Base-by-base conservation (phyloP, 257 asterid species). In the Fraxinus americana region DNA sequence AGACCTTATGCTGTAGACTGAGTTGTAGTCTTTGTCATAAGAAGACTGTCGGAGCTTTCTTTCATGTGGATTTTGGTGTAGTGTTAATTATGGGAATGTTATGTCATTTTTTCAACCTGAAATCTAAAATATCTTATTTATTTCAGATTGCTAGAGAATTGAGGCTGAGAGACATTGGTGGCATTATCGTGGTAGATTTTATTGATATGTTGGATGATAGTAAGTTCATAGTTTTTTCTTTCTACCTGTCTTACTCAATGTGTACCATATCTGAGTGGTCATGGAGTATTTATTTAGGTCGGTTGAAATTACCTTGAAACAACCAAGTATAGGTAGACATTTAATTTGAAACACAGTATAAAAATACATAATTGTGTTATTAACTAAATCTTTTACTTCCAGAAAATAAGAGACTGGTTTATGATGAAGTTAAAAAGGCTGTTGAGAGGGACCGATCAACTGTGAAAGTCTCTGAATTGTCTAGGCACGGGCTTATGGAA, bases 401-500 rank as follows among this genome's bases (percentile, higher is more conserved):
- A 93, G 98, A 91, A 80, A 93, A 95, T 84, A 95, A 89, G 87
- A 88, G 94, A 81, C 90, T 91, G 52, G 94, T 95, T 52, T 95
- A 95, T 74, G 97, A 95, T 85, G 94, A 93, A 86, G 94, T 91
- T 73, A 93, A 90, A 77, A 89, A 83, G 85, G 94, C 94, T 30
- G 97, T 90, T n/a, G 96, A 85, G 88, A 90, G 93, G 83, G 99
- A 95, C 83, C 85, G 97, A 76, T 95, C 98, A 76, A 92, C 87
- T 4, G 98, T 93, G 68, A 92, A 87, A 82, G 97, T 95, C 81
- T 95, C 97, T 70, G 98, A 95, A 78, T 79, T 93, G 75, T 93
- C 99, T 72, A 90, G 90, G 83, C 85, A 93, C n/a, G 99, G 97
- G 77, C 97, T 95, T 75, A 95, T 95, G 99, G 99, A 95, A 87